Percentiles rank a stretch among this genome's conserved stretches.
Evolutionary conservation across 495 filamentous ascomycete species (phyloP).

Genomic region (Daldinia caldariorum): DNA sequence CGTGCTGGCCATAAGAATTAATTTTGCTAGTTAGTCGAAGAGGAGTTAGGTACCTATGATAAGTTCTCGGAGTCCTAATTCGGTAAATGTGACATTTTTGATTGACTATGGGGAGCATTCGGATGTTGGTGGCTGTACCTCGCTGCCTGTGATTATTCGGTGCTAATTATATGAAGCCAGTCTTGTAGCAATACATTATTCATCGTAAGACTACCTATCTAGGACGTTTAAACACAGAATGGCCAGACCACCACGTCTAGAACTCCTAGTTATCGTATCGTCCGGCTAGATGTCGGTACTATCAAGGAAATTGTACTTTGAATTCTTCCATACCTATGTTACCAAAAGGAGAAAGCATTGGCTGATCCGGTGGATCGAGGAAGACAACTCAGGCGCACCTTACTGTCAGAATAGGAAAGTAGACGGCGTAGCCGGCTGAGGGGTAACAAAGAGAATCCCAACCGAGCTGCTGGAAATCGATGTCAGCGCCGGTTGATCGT

Average conservation of each 20-base stretch:
- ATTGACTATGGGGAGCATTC: not conserved
- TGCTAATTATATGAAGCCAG: slow-evolving; percentile 11
- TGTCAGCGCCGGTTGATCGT: slow-evolving; percentile 14
- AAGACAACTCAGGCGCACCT: slow-evolving; percentile 21
- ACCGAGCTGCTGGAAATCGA: slow-evolving; percentile 2
- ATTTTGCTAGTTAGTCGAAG: slow-evolving; percentile 11
- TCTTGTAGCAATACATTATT: slow-evolving; percentile 6
- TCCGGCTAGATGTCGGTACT: slow-evolving; percentile 29
- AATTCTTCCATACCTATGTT: slow-evolving; percentile 37
- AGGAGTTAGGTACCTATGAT: slow-evolving; percentile 12
- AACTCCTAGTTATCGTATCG: slow-evolving; percentile 28
- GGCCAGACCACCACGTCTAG: slow-evolving; percentile 23
- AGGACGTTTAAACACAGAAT: slow-evolving; percentile 2
- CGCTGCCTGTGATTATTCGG: slow-evolving; percentile 1
- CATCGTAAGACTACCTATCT: slow-evolving; percentile 13
- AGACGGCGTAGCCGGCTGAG: slow-evolving; percentile 27
- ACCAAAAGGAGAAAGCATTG: slow-evolving; percentile 18
- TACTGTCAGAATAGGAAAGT: slow-evolving; percentile 30
- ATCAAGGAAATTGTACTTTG: slow-evolving; percentile 36
- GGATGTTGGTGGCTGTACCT: not conserved
- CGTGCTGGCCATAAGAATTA: not conserved
- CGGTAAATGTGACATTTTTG: slow-evolving; percentile 16
- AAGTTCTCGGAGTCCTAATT: slow-evolving; percentile 26
- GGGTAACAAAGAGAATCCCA: slow-evolving; percentile 11
- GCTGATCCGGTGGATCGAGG: slow-evolving; percentile 26